A percentile compares a stretch with the other conserved stretches of the same genome.
These are phyloP conservation scores for Cercospora citrullina DNA, from an alignment of 2,329 filamentous ascomycete genomes.

Conservation along the genomic window DNA sequence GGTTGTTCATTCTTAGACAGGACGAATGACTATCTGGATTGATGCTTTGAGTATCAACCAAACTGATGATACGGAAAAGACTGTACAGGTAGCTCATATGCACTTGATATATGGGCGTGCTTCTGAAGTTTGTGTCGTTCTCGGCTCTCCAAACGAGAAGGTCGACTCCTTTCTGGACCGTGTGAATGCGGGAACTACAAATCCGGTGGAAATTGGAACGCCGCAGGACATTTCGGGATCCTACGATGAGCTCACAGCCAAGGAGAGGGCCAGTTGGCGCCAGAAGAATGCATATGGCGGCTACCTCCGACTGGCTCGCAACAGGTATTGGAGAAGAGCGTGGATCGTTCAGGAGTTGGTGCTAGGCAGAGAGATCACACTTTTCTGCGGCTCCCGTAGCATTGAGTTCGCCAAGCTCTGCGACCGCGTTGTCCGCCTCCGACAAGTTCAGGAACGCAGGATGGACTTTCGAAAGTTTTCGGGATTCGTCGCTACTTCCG, in stretches of 20 bases:
- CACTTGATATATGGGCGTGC: background rate
- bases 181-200: background rate
- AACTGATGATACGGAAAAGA: background rate
- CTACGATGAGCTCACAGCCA: background rate
- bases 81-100: background rate
- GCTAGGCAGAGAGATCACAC: background rate
- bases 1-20: background rate
- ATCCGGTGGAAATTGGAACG: background rate
- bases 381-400: background rate
- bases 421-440: background rate
- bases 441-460: background rate
- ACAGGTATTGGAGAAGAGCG: background rate
- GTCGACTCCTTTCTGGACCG: background rate
- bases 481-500: background rate
- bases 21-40: background rate
- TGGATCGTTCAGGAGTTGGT: background rate
- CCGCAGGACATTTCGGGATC: background rate
- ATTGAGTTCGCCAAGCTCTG: background rate
- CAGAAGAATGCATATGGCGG: background rate
- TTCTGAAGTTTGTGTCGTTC: background rate
- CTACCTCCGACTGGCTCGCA: background rate
- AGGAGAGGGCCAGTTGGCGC: background rate
- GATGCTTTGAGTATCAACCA: conserved; percentile 1
- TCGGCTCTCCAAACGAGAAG: background rate
- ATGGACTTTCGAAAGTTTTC: background rate